Conservation (phyloP, 345 rosid genomes). For the Brassica rapa region DNA sequence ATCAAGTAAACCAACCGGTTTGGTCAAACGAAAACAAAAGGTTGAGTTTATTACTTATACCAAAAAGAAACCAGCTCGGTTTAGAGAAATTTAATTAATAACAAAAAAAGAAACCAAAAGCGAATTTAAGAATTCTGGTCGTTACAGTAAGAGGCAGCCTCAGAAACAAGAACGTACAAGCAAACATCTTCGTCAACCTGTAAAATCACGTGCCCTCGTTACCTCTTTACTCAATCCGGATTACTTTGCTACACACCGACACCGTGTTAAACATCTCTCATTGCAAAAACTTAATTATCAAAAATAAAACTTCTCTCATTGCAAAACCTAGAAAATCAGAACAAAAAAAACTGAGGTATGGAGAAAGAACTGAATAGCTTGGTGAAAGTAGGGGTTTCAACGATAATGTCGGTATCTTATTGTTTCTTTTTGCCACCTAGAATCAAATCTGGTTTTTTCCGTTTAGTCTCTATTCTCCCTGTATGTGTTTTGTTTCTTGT, state of each 20-base stretch:
- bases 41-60: too few species aligned
- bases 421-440: background rate
- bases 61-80: too few species aligned
- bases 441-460: background rate
- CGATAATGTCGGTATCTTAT: background rate
- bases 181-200: background rate
- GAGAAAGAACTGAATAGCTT: conserved; percentile 1
- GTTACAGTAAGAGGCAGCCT: background rate
- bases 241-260: background rate
- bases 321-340: background rate
- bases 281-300: background rate
- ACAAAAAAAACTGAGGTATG: background rate
- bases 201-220: background rate
- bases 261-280: background rate
- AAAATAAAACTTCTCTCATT: background rate
- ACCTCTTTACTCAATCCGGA: background rate
- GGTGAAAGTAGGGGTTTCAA: background rate
- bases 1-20: too few species aligned
- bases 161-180: background rate
- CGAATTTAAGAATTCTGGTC: too few species aligned
- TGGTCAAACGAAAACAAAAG: too few species aligned
- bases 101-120: too few species aligned
- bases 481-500: background rate
- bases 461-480: background rate
- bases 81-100: too few species aligned